These are phyloP conservation scores for Oryza nivara DNA, from an alignment of 176 grass and related monocot genomes.

Conservation along the genomic window DNA sequence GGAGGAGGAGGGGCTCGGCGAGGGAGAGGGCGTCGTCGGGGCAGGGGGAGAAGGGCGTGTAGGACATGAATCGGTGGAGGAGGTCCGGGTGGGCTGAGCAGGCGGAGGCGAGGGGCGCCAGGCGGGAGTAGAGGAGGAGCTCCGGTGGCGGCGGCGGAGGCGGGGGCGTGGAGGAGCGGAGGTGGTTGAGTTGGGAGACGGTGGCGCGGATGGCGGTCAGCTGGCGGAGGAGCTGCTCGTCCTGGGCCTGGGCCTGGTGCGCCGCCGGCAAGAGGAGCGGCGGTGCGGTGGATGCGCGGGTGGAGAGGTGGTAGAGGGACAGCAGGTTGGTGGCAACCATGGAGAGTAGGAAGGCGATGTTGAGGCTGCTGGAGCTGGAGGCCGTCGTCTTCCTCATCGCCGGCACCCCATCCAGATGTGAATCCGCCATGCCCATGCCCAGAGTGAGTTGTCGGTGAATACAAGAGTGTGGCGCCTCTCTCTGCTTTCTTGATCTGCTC, in stretches of 20 bases:
- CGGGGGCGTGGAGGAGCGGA: constrained; percentile 53
- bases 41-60: constrained; percentile 63
- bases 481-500: too few relatives aligned
- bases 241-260: background rate
- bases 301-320: constrained; percentile 94
- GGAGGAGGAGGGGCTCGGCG: constrained; percentile 80
- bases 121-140: constrained; percentile 70
- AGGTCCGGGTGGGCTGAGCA: constrained; percentile 73
- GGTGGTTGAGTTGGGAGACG: constrained; percentile 74
- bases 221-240: constrained; percentile 60
- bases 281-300: constrained; percentile 37
- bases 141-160: constrained; percentile 51
- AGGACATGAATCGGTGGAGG: constrained; percentile 76
- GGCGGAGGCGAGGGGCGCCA: constrained; percentile 61
- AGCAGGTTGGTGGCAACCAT: constrained; percentile 95
- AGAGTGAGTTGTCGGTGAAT: too few relatives aligned
- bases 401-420: constrained; percentile 15
- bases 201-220: constrained; percentile 81
- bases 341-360: constrained; percentile 64
- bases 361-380: constrained; percentile 38
- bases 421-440: background rate
- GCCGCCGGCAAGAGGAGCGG: background rate
- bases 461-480: too few relatives aligned
- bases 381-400: constrained; percentile 40
- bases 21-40: constrained; percentile 63